A percentile compares a stretch with the other conserved stretches of the same genome.
These are phyloP conservation scores for Wickerhamomyces alni DNA, from an alignment of 805 yeast species.

Conservation along the genomic window DNA sequence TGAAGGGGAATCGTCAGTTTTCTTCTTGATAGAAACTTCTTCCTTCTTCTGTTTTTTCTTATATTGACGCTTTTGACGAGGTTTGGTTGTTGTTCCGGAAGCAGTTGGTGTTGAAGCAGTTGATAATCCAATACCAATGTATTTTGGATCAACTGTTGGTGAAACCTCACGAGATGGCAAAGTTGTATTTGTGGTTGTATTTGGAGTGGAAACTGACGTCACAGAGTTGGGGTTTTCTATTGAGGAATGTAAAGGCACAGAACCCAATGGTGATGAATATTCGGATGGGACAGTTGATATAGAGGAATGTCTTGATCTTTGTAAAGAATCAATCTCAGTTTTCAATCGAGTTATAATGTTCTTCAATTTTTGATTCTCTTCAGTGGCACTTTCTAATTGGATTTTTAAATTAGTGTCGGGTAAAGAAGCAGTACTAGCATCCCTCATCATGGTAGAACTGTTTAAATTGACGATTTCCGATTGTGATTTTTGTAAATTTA, in stretches of 20 bases:
- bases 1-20: constrained; percentile 18
- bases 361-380: constrained; percentile 38
- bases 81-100: constrained; percentile 1
- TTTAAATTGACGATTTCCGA: not conserved
- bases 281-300: not conserved
- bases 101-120: not conserved
- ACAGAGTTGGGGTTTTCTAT: not conserved
- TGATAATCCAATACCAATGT: constrained; percentile 10
- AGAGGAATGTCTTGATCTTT: constrained; percentile 3
- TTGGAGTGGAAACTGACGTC: constrained; percentile 8
- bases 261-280: not conserved
- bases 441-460: not conserved
- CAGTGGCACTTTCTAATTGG: constrained; percentile 36
- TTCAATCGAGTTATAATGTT: constrained; percentile 34
- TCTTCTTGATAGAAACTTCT: not conserved
- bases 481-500: not conserved
- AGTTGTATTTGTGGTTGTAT: not conserved
- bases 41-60: constrained; percentile 18
- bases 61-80: constrained; percentile 16
- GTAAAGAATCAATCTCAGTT: constrained; percentile 29
- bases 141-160: constrained; percentile 20
- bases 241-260: not conserved
- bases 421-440: constrained; percentile 1
- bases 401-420: constrained; percentile 19
- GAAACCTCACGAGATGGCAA: constrained; percentile 11